Evolutionary conservation across 2,329 filamentous ascomycete genomes (phyloP), one percentile per base, ranked within the genome.

Genomic region (Aspergillus texensis): DNA sequence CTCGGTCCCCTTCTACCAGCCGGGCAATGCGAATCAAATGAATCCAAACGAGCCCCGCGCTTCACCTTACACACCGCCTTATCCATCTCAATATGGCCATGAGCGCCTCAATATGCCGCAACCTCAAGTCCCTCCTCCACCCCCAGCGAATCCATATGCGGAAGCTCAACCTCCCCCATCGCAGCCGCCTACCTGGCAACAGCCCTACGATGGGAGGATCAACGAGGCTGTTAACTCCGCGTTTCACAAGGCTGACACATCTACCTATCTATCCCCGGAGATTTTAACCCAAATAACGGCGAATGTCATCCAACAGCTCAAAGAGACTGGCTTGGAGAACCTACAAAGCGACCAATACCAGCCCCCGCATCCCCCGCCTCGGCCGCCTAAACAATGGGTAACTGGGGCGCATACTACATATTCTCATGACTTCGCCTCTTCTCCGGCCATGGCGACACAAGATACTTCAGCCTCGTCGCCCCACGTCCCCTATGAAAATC

Each of bases 221-320:
- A 84, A 84, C 68, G 84, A 87, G 68, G 86, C 85, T 39, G 83
- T 88, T 67, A 83, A 80, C 68, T 82, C 83, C 65, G 85, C 85
- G 11, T 85, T 87, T 64, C 79, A 84, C 68, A 81, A 82, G 58
- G 79, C 82, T 12, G 79, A 84, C 46, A 75, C 81, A 10, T 78
- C 82, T 10, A 80, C 79, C 62, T 81, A 83, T 45, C 77, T 90
- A 14, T 84, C 88, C 58, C 87, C 87, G 2, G 85, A 87, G 9
- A 78, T 90, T 26, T 82, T 90, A 57, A 83, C 85, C 55, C 84
- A 87, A 65, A 86, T 89, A 67, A 88, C 85, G 1, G 83, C 83
- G 60, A 84, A 80, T 61, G 83, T 87, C 30, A 84, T 87, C 55
- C 85, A 86, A 72, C 84, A 88, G 62, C 79, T 88, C 67, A 86